Conservation (phyloP, 1,284 basidiomycete genomes). For the Mycena sp. region DNA sequence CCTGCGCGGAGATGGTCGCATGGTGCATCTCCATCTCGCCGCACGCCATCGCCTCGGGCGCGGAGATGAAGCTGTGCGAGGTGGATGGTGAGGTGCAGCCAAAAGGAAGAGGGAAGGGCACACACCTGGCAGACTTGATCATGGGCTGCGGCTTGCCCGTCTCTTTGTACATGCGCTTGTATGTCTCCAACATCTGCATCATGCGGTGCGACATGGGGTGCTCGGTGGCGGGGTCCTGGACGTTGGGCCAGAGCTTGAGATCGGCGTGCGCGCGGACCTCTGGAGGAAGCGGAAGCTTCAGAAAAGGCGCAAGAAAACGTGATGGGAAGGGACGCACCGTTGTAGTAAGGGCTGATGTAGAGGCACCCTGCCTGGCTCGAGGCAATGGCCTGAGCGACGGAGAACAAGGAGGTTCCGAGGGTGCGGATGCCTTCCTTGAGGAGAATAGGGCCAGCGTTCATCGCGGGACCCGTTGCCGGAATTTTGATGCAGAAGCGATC, state of each 20-base stretch:
- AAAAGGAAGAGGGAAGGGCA: not conserved
- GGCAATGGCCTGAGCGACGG: slow-evolving; percentile 26
- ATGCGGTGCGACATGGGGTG: slow-evolving; percentile 25
- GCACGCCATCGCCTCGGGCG: slow-evolving; percentile 25
- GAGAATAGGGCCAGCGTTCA: slow-evolving; percentile 22
- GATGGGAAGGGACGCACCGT: not conserved
- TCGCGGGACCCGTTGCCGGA: slow-evolving; percentile 22
- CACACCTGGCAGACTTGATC: slow-evolving; percentile 24
- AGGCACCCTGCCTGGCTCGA: slow-evolving; percentile 26
- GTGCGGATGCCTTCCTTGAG: slow-evolving; percentile 26
- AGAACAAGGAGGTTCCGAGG: slow-evolving; percentile 26
- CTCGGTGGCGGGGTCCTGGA: slow-evolving; percentile 22
- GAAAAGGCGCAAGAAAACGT: not conserved
- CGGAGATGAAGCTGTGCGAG: slow-evolving; percentile 24
- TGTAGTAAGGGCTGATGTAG: slow-evolving; percentile 31
- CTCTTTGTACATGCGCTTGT: slow-evolving; percentile 25
- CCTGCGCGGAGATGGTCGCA: slow-evolving; percentile 16
- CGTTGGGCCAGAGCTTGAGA: slow-evolving; percentile 17
- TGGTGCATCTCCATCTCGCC: slow-evolving; percentile 30
- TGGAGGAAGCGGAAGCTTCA: not conserved
- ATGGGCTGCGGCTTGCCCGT: slow-evolving; percentile 28
- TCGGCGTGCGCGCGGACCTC: slow-evolving; percentile 23
- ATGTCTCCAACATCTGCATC: slow-evolving; percentile 26
- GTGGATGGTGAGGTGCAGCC: not conserved
- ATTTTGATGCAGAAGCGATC: slow-evolving; percentile 30